Conservation (phyloP, 1,139 yeast genomes). For the Taphrina pruni region DNA sequence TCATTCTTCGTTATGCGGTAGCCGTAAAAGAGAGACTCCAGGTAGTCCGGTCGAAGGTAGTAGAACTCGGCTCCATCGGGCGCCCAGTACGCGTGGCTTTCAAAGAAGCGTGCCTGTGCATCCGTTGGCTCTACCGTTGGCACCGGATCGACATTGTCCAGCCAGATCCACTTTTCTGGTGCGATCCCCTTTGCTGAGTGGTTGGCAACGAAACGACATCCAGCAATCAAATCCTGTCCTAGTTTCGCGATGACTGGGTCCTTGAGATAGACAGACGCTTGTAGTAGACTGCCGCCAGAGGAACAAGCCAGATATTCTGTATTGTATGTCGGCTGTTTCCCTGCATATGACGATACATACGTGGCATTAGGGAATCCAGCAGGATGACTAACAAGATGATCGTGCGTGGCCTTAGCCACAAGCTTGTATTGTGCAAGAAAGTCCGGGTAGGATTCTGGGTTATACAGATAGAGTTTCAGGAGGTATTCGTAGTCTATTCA, state of each 20-base stretch:
- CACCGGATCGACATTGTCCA: constrained; percentile 13
- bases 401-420: constrained; percentile 56
- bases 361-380: constrained; percentile 45
- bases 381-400: constrained; percentile 53
- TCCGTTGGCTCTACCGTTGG: constrained; percentile 24
- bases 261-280: constrained; percentile 73
- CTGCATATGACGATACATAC: constrained; percentile 55
- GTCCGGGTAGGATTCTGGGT: constrained; percentile 71
- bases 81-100: constrained; percentile 43
- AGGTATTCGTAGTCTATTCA: constrained; percentile 68
- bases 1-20: constrained; percentile 80
- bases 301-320: constrained; percentile 80
- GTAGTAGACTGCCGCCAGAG: constrained; percentile 84
- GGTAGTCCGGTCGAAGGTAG: constrained; percentile 90
- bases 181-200: constrained; percentile 74
- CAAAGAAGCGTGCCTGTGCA: constrained; percentile 7
- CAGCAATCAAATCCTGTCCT: constrained; percentile 75
- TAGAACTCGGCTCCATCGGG: constrained; percentile 66
- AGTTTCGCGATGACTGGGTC: constrained; percentile 65
- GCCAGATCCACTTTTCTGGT: constrained; percentile 62
- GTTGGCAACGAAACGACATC: constrained; percentile 85
- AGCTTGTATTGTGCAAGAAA: constrained; percentile 59
- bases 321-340: constrained; percentile 51
- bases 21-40: constrained; percentile 80
- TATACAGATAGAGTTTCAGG: constrained; percentile 69